Evolutionary conservation across 176 grass and related monocot genomes (phyloP).

Genomic region (Ampelocalamus luodianensis): DNA sequence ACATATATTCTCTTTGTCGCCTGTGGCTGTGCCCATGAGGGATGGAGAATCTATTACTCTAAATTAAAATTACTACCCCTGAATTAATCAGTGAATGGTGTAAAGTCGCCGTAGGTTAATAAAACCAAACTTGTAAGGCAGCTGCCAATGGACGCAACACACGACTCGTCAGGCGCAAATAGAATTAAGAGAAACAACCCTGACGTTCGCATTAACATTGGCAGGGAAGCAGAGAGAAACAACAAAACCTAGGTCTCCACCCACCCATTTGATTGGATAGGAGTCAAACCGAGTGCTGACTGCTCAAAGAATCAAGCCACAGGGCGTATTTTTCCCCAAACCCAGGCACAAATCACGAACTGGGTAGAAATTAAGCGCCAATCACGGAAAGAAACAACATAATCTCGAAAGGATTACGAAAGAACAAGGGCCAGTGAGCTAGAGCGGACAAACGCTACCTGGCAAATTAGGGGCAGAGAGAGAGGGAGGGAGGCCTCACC

Average conservation of each 20-base stretch:
- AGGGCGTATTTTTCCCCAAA: background rate
- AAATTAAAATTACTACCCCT: background rate
- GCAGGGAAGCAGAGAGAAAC: too few relatives aligned
- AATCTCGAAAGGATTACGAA: too few relatives aligned
- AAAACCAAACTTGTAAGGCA: too few relatives aligned
- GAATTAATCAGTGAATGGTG: background rate
- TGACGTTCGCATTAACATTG: too few relatives aligned
- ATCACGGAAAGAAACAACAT: too few relatives aligned
- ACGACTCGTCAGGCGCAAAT: too few relatives aligned
- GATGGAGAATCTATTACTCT: background rate
- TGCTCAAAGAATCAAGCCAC: background rate
- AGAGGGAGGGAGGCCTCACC: slow-evolving; percentile 3
- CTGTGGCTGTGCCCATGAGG: background rate
- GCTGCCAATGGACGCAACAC: too few relatives aligned
- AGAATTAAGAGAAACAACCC: too few relatives aligned
- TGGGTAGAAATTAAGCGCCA: background rate
- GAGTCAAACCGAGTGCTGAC: background rate
- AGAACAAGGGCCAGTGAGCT: too few relatives aligned
- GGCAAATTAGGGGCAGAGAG: background rate
- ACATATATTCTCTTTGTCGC: slow-evolving; percentile 57
- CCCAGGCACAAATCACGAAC: background rate
- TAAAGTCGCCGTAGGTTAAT: too few relatives aligned
- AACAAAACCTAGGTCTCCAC: too few relatives aligned
- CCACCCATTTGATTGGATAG: too few relatives aligned
- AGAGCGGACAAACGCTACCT: background rate